Evolutionary conservation across 176 grass and related monocot genomes (phyloP).

Genomic region (Elaeis guineensis): DNA sequence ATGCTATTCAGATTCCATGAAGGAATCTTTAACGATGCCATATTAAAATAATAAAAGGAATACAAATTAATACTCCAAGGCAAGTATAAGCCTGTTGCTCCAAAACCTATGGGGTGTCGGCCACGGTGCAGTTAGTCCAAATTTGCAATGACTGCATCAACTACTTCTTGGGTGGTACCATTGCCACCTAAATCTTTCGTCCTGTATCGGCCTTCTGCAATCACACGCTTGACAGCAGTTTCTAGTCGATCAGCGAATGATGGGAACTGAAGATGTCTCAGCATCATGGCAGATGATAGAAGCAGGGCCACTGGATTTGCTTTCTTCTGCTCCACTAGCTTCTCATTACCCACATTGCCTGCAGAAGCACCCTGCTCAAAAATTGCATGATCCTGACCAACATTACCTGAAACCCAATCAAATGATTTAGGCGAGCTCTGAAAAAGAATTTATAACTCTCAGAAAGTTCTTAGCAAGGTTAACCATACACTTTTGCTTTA

Average conservation of each 20-base stretch:
- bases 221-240: constrained; percentile 62
- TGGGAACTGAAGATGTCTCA: constrained; percentile 83
- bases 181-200: constrained; percentile 81
- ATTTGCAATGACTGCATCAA: constrained; percentile 67
- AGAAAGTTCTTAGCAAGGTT: too few species aligned
- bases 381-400: constrained; percentile 86
- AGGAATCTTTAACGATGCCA: too few species aligned
- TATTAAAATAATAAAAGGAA: too few species aligned
- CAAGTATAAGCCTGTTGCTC: too few species aligned
- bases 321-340: constrained; percentile 59
- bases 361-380: constrained; percentile 98
- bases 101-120: too few species aligned
- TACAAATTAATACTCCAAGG: too few species aligned
- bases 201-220: constrained; percentile 46
- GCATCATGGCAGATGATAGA: constrained; percentile 89
- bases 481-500: too few species aligned
- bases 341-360: constrained; percentile 75
- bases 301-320: constrained; percentile 84
- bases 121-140: constrained; percentile 31
- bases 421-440: not conserved
- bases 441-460: too few species aligned
- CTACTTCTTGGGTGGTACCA: constrained; percentile 82
- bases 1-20: too few species aligned
- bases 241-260: constrained; percentile 85
- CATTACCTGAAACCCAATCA: constrained; percentile 46